phyloP scores from a whole-genome alignment of 2,329 filamentous ascomycete species.

The Penicillium sp. region DNA sequence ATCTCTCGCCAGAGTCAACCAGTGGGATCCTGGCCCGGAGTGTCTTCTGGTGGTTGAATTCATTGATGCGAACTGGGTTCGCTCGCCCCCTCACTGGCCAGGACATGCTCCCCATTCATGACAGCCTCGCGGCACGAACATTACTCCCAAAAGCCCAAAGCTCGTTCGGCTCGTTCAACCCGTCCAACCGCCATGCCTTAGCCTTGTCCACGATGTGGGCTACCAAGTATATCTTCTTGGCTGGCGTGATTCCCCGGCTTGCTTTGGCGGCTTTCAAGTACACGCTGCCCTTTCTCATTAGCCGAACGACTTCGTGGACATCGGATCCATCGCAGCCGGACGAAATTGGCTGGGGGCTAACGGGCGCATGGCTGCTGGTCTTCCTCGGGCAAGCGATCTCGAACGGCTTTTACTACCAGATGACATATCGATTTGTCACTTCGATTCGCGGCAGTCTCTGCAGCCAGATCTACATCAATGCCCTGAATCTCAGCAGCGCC shows the following conservation, averaged over 20 bases:
- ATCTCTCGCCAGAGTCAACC: slow-evolving; percentile 27
- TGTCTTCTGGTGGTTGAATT: slow-evolving; percentile 45
- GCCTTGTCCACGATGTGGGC: neutral
- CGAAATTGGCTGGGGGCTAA: neutral
- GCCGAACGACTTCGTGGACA: neutral
- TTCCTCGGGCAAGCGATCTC: neutral
- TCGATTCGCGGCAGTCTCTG: neutral
- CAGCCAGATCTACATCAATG: slow-evolving; percentile 2
- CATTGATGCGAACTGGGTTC: neutral
- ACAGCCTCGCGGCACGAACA: neutral
- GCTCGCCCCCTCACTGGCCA: neutral
- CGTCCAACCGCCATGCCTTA: slow-evolving; percentile 1
- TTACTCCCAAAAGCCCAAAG: neutral
- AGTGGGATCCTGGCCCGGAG: slow-evolving; percentile 34
- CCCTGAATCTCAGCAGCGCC: neutral
- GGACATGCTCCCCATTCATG: neutral
- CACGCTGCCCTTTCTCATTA: neutral
- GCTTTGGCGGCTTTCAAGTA: slow-evolving; percentile 1
- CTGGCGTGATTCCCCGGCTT: neutral
- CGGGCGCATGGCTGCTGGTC: neutral
- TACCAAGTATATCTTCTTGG: neutral
- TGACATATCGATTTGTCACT: slow-evolving; percentile 4
- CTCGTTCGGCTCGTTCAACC: neutral
- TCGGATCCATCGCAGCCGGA: neutral
- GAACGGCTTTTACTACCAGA: neutral